These are phyloP conservation scores for Phialocephala subalpina DNA, from an alignment of 2,329 filamentous ascomycete genomes.

Conservation along the genomic window DNA sequence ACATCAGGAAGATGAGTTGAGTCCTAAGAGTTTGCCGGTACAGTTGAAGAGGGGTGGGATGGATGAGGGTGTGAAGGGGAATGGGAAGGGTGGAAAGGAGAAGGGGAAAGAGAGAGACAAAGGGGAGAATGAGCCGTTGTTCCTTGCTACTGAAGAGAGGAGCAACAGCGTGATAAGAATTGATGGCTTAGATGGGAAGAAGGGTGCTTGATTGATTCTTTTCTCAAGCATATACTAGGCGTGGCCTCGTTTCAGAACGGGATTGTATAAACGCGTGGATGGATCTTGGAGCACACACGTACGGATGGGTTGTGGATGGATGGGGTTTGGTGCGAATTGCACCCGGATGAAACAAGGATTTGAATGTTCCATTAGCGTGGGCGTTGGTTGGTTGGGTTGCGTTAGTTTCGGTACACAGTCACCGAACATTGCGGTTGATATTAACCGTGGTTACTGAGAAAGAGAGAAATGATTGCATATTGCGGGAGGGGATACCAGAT, in stretches of 20 bases:
- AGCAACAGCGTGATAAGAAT: constrained; percentile 6
- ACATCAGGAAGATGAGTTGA: neutral
- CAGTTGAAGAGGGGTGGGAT: neutral
- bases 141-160: neutral
- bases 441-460: neutral
- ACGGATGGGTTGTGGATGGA: neutral
- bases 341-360: neutral
- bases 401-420: neutral
- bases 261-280: constrained; percentile 9
- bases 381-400: constrained; percentile 14
- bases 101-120: neutral
- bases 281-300: neutral
- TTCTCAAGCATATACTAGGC: neutral
- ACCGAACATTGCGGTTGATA: neutral
- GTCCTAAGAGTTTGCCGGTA: neutral
- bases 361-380: constrained; percentile 23
- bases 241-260: neutral
- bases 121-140: neutral
- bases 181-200: constrained; percentile 9
- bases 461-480: constrained; percentile 4
- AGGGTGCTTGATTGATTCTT: constrained; percentile 9
- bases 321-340: neutral
- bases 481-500: neutral
- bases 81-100: neutral
- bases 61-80: neutral